Evolutionary conservation across 768 basidiomycete genomes (phyloP), one percentile per base, ranked within the genome.

Genomic region (Tulasnella sp.): DNA sequence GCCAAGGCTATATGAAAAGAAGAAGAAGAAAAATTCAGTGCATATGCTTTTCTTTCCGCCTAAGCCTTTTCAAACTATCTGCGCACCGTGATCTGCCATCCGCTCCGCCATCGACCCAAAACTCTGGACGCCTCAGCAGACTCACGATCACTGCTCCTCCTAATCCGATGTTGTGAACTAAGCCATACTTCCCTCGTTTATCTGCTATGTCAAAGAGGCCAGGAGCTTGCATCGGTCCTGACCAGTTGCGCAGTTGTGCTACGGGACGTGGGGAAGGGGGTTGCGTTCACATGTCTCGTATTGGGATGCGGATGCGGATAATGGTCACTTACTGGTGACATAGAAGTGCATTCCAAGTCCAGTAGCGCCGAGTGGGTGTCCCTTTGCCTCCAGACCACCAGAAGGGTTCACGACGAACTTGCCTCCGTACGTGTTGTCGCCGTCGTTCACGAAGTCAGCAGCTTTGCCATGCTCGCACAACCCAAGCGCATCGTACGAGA

Each of bases 321-420:
- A 48, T 7, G 10, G 45, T 48, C 7, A 7, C 29, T 38, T 66
- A 85, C 85, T 87, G 65, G 82, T 79, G 62, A 89, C 85, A 66
- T 87, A 89, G 70, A 88, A 88, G 67, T 90, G 87, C 87, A 89
- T 89, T 25, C 84, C 87, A 12, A 90, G 71, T 1, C 87, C 87
- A 17, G 85, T 88, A 0, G 87, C 86, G 41, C 87, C 87, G 19
- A 90, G 76, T 2, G 89, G 88, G 66, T 91, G 87, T 2, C 89
- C 89, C 67, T 90, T 92, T n/a, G 87, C 85, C 67, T 92, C 86
- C 15, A 92, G 76, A 0, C 89, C 89, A 24, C 89, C 89, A 52
- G 83, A 86, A 0, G 89, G 86, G 64, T 92, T 91, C 34, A 92
- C 72, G 17, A 92, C 85, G 51, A 79, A 92, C 70, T 87, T 87